Base-by-base conservation (phyloP, 106 monocot species). In the Triglochin maritima region DNA sequence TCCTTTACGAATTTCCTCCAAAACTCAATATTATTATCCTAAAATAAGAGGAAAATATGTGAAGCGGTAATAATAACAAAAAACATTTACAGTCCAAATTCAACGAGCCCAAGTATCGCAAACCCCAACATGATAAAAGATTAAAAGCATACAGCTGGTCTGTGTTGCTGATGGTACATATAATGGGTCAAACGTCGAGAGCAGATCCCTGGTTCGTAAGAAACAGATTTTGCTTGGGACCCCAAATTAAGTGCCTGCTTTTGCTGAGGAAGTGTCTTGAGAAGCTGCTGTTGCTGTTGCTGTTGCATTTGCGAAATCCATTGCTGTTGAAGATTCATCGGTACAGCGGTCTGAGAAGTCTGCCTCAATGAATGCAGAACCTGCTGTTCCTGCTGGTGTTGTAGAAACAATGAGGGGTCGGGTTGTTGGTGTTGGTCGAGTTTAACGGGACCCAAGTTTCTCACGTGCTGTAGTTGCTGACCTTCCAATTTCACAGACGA, bases 171-270 rank as follows among this genome's bases (percentile, higher is more conserved):
- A 48, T 83, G 81, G 81, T 79, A 92, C 92, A 98, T 98, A 68
- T 98, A 98, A 64, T 80, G 88, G 42, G 91, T 98, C 78, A 98
- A 77, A 42, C 92, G 78, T 61, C 83, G 74, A 46, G 91, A 84
- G 76, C 91, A 98, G 46, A 68, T 86, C 63, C 98, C 98, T 60
- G 92, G 98, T 60, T 98, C 92, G 63, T 92, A 98, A 16, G 61
- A 60, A 46, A 49, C 48, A 3, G 77, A 56, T 71, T 88, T 88
- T 5, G 55, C 72, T 57, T 83, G 93, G 63, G 75, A 45, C 71
- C 93, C 88, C 69, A 79, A 17, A 62, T 77, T 52, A 69, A 76
- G 66, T 60, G 62, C 74, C 58, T 79, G 79, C 64, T 69, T 69
- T 8, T 58, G 77, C 13, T 64, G 29, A 29, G 29, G 29, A 29